Conservation (phyloP, 345 rosid genomes). For the Kandelia obovata region DNA sequence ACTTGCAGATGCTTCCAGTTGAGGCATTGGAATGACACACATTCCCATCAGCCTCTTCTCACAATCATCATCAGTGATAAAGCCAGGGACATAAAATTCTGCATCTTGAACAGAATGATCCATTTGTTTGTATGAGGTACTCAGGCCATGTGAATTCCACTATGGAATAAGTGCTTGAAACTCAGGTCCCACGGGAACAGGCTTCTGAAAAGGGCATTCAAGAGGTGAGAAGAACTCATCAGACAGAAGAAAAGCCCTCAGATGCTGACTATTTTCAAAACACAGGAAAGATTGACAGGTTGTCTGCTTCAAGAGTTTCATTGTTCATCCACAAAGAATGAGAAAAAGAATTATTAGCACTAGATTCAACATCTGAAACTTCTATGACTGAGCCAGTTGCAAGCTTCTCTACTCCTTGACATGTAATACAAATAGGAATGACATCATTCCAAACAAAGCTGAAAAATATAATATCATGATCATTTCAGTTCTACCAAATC, state of each 20-base stretch:
- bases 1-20: background rate
- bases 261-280: conserved; percentile 27
- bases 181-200: conserved; percentile 25
- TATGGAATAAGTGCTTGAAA: conserved; percentile 27
- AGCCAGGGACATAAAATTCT: background rate
- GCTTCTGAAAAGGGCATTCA: conserved; percentile 15
- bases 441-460: background rate
- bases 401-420: conserved; percentile 25
- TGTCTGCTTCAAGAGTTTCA: conserved; percentile 18
- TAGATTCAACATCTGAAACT: conserved; percentile 15
- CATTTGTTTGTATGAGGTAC: conserved; percentile 8
- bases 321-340: conserved; percentile 21
- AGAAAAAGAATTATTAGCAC: conserved; percentile 13
- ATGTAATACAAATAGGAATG: conserved; percentile 4
- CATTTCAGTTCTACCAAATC: too few species aligned
- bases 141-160: conserved; percentile 14
- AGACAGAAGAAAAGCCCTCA: conserved; percentile 6
- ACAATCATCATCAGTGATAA: background rate
- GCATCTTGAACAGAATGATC: conserved; percentile 12
- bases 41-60: conserved; percentile 18
- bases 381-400: conserved; percentile 27
- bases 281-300: conserved; percentile 17
- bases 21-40: conserved; percentile 15
- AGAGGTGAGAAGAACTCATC: conserved; percentile 4
- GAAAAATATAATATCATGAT: too few species aligned